Conservation (phyloP, 805 yeast genomes). For the Myxozyma neotropica region DNA sequence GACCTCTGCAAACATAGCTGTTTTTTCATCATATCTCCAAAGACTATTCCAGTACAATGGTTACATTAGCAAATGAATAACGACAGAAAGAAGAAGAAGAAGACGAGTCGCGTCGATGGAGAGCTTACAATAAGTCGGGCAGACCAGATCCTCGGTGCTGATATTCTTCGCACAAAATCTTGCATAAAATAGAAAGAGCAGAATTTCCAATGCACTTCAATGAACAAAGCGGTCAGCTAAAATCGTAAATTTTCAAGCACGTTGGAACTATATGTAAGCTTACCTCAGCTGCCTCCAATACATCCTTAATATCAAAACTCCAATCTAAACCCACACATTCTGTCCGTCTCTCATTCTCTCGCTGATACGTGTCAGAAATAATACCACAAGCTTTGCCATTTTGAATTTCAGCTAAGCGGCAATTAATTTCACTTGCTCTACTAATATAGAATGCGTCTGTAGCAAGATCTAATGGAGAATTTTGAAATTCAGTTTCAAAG, state of each 20-base stretch:
- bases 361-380: constrained; percentile 17
- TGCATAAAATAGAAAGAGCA: constrained; percentile 35
- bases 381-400: constrained; percentile 5
- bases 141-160: constrained; percentile 40
- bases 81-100: not conserved
- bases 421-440: constrained; percentile 35
- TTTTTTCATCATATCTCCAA: constrained; percentile 35
- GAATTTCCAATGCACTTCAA: constrained; percentile 31
- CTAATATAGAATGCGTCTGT: constrained; percentile 34
- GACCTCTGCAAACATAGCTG: constrained; percentile 37
- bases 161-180: constrained; percentile 36
- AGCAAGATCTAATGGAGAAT: constrained; percentile 40
- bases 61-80: not conserved
- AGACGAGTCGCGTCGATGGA: too few species aligned
- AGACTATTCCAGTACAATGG: too few species aligned
- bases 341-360: constrained; percentile 34
- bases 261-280: not conserved
- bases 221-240: not conserved
- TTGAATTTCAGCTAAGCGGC: constrained; percentile 35
- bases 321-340: constrained; percentile 42
- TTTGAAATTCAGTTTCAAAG: constrained; percentile 43
- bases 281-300: constrained; percentile 34
- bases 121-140: constrained; percentile 42
- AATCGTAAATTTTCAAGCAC: not conserved
- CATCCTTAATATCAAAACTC: constrained; percentile 34